Percentiles rank a stretch among this genome's conserved stretches.
Conservation (phyloP, 2,329 filamentous ascomycete species). For the Aspergillus fumigatus region DNA sequence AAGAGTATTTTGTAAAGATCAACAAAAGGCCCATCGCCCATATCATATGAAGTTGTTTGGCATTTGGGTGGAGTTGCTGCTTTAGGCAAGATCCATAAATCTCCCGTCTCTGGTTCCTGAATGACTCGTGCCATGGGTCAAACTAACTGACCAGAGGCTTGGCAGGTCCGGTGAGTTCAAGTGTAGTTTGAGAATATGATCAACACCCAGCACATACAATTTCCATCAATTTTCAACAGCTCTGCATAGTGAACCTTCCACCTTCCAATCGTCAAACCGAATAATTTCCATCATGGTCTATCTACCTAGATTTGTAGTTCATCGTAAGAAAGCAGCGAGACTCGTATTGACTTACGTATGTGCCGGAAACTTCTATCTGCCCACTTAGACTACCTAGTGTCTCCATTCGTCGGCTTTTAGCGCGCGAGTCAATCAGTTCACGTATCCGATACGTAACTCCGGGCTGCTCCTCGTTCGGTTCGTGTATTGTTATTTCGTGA, state of each 20-base stretch:
- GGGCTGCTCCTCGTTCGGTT: neutral
- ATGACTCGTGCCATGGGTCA: neutral
- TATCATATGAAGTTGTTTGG: no score
- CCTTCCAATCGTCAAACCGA: neutral
- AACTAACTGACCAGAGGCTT: neutral
- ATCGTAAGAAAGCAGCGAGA: neutral
- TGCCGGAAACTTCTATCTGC: neutral
- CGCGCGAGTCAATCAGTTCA: neutral
- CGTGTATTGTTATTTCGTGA: slow-evolving; percentile 3
- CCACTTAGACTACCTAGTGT: neutral
- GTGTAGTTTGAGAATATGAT: neutral
- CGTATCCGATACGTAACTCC: neutral
- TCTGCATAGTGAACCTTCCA: neutral
- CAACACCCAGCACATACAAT: no score
- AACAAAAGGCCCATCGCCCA: no score
- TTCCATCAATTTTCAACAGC: neutral
- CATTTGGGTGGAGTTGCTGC: no score
- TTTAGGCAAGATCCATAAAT: neutral
- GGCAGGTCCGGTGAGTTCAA: neutral
- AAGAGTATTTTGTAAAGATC: no score
- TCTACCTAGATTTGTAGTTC: neutral
- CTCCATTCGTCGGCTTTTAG: neutral
- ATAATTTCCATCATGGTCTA: neutral
- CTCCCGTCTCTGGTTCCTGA: neutral
- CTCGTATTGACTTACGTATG: neutral